Evolutionary conservation across 2,329 filamentous ascomycete genomes (phyloP), one percentile per base, ranked within the genome.

Genomic region (Fusarium solani-melongenae): DNA sequence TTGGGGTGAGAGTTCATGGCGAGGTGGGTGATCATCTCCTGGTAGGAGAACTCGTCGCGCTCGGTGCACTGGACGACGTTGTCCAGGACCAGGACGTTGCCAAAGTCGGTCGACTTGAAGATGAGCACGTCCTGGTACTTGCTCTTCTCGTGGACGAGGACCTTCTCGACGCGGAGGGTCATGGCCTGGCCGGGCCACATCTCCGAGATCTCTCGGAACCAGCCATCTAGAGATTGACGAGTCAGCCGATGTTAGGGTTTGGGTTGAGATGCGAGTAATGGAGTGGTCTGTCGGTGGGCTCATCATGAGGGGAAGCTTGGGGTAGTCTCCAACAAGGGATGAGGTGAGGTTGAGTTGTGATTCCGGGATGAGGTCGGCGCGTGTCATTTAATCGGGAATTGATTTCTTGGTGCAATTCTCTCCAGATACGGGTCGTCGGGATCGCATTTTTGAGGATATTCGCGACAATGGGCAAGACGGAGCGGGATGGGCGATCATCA

Each of bases 131-230:
- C 96, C 87, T 99, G 96, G 89, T 98, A 99, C 89, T 97, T 89
- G 89, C 93, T 96, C 91, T 98, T 98, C 89, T 99, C 96, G 89
- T 98, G 96, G 90, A 98, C 95, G 73, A 99, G 89, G 81, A 99
- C 92, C 89, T 98, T 94, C 85, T 99, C 96, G 86, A 99, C 96
- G 86, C 94, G 95, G 83, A 98, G 92, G 78, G 94, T 98, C 96
- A 98, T 98, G 83, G 96, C 96, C 88, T 98, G 96, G 84, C 96
- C 90, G 73, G 96, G 96, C 96, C 96, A 99, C 96, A 99, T 98
- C 82, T 96, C 88, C 79, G 94, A 97, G 87, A 98, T 95, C 88
- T 99, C 96, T 85, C 95, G 94, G 93, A 99, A 99, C 96, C 96
- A 99, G 88, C 96, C 96, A 98, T 98, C 96, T 98, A 78, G 17